Evolutionary conservation across 805 yeast species (phyloP).

Genomic region (Yamadazyma sp.): DNA sequence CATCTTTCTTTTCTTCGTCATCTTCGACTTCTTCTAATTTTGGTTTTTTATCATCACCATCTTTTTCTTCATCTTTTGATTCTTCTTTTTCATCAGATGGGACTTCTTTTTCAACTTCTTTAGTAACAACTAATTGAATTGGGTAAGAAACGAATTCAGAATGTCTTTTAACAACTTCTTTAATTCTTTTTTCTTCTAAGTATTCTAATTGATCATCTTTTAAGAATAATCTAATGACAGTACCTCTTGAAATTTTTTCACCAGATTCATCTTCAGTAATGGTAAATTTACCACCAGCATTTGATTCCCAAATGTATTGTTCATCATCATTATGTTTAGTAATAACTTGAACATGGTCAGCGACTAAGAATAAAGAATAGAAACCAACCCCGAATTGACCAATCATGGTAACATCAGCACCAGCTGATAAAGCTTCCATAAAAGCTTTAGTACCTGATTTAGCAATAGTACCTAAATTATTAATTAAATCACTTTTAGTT

Average conservation of each 20-base stretch:
- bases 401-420: slow-evolving; percentile 99
- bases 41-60: slow-evolving; percentile 70
- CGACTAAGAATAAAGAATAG: slow-evolving; percentile 98
- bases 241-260: slow-evolving; percentile 92
- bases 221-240: slow-evolving; percentile 90
- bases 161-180: slow-evolving; percentile 99
- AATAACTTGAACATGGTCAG: slow-evolving; percentile 97
- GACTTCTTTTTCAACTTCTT: slow-evolving; percentile 98
- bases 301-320: slow-evolving; percentile 99
- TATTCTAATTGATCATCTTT: slow-evolving; percentile 99
- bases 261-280: slow-evolving; percentile 85
- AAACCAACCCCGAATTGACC: slow-evolving; percentile 99
- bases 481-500: slow-evolving; percentile 98
- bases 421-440: slow-evolving; percentile 99
- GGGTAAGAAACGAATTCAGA: slow-evolving; percentile 99
- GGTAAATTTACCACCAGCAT: slow-evolving; percentile 99
- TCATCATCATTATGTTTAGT: slow-evolving; percentile 99
- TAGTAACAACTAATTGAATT: slow-evolving; percentile 95
- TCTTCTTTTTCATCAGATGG: slow-evolving; percentile 47
- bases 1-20: slow-evolving; percentile 64
- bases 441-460: slow-evolving; percentile 99
- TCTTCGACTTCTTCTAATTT: slow-evolving; percentile 77
- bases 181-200: slow-evolving; percentile 98
- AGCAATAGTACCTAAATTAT: slow-evolving; percentile 99
- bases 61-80: slow-evolving; percentile 36